These are phyloP conservation scores for Galerina sulciceps DNA, from an alignment of 768 basidiomycete species.

Conservation along the genomic window DNA sequence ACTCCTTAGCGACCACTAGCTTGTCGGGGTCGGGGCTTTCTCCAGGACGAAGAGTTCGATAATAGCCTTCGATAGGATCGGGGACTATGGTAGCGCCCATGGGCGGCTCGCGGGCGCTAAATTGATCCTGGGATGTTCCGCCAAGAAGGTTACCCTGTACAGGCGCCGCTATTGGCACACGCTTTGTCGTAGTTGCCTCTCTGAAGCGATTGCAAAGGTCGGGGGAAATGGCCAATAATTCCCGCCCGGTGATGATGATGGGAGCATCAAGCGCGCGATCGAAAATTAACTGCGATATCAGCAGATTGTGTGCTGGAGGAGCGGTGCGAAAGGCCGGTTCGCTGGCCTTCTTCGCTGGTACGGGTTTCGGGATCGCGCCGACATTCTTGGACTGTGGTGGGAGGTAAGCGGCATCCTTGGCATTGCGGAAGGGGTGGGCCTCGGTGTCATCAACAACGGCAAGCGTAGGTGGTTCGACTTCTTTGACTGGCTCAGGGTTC, in stretches of 20 bases:
- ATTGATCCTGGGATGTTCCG: too few relatives aligned
- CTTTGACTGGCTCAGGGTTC: too few relatives aligned
- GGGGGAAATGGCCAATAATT: slow-evolving; percentile 21
- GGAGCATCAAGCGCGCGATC: slow-evolving; percentile 16
- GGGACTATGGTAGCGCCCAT: slow-evolving; percentile 1
- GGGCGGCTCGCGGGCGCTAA: slow-evolving; percentile 3
- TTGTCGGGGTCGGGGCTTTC: slow-evolving; percentile 7
- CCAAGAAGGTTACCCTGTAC: too few relatives aligned
- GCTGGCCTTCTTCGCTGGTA: too few relatives aligned
- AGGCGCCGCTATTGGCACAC: too few relatives aligned
- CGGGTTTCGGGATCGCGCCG: too few relatives aligned
- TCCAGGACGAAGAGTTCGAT: slow-evolving; percentile 13
- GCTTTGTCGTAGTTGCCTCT: slow-evolving; percentile 20
- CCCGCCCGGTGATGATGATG: slow-evolving; percentile 20
- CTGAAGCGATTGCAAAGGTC: slow-evolving; percentile 19
- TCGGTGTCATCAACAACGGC: too few relatives aligned
- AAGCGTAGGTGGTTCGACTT: too few relatives aligned
- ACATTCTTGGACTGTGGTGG: slow-evolving; percentile 16
- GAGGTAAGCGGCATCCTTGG: slow-evolving; percentile 17
- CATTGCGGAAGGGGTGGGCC: slow-evolving; percentile 20
- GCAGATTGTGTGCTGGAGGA: slow-evolving; percentile 23
- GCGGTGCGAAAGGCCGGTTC: slow-evolving; percentile 21
- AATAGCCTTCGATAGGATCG: slow-evolving; percentile 7
- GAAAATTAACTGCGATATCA: slow-evolving; percentile 13
- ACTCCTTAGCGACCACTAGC: slow-evolving; percentile 26